These are phyloP conservation scores for Magnusiomyces clavatus DNA, from an alignment of 1,139 yeast species.

Conservation along the genomic window DNA sequence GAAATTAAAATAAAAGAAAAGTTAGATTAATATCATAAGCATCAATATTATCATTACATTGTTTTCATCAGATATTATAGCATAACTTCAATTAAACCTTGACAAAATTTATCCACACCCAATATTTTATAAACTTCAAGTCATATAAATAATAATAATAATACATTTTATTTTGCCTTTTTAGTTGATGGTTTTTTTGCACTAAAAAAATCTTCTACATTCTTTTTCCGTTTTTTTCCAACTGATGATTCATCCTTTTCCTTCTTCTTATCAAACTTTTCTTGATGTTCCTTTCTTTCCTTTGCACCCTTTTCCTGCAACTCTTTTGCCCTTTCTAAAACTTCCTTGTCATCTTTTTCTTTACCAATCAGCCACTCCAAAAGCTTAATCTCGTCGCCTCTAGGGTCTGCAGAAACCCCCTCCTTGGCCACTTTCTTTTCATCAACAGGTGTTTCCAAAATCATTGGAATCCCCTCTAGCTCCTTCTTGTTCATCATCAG, in stretches of 20 bases:
- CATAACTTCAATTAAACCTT: too few species aligned
- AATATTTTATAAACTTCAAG: too few species aligned
- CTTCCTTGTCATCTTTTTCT: conserved; percentile 47
- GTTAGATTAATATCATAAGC: too few species aligned
- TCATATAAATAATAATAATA: too few species aligned
- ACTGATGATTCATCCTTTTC: conserved; percentile 7
- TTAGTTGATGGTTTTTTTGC: background rate
- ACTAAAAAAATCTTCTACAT: background rate
- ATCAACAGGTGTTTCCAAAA: conserved; percentile 82
- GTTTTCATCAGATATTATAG: too few species aligned
- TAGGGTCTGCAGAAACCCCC: conserved; percentile 36
- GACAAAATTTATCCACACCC: too few species aligned
- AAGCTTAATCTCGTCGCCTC: conserved; percentile 71
- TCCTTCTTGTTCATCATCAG: conserved; percentile 61
- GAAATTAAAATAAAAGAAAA: too few species aligned
- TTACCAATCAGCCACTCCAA: conserved; percentile 62
- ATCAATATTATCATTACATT: too few species aligned
- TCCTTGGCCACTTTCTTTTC: conserved; percentile 35
- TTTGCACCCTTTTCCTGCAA: conserved; percentile 38
- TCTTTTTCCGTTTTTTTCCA: background rate
- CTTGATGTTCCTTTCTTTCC: conserved; percentile 27
- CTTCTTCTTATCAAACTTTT: conserved; percentile 24
- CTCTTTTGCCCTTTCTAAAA: conserved; percentile 40
- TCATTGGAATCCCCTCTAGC: conserved; percentile 61
- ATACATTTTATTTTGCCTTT: too few species aligned